Evolutionary conservation across 164 flowering plant species (phyloP).

Genomic region (Vitis rotundifolia): DNA sequence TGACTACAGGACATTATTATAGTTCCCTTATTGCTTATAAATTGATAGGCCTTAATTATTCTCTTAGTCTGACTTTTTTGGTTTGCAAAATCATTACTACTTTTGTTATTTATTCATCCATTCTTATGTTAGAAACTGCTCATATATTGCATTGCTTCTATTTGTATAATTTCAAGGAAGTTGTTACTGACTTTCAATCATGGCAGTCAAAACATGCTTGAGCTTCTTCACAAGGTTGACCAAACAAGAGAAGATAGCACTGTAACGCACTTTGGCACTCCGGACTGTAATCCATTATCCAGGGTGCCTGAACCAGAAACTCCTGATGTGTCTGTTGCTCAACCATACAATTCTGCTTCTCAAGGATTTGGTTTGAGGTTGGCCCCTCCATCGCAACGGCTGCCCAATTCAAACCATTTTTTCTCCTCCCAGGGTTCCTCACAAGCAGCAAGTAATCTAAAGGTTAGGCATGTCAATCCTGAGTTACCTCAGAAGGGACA

Average conservation of each 20-base stretch:
- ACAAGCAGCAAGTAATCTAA: conserved; percentile 8
- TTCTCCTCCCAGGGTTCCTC: conserved; percentile 4
- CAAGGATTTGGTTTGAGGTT: conserved; percentile 12
- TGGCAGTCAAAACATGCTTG: conserved; percentile 17
- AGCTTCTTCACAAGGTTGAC: conserved; percentile 13
- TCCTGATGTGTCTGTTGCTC: conserved; percentile 6
- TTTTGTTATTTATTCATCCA: not conserved
- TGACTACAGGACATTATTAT: not conserved
- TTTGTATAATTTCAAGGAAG: not conserved
- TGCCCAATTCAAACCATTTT: not conserved
- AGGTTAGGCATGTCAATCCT: not conserved
- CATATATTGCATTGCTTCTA: not conserved
- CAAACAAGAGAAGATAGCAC: conserved; percentile 6
- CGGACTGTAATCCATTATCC: conserved; percentile 1
- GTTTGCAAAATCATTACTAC: not conserved
- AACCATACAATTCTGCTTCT: conserved; percentile 8
- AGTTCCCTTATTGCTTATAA: not conserved
- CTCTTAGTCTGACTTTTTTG: not conserved
- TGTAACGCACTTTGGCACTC: not conserved
- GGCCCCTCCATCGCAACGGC: conserved; percentile 15
- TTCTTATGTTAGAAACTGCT: not conserved
- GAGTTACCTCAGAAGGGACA: not conserved
- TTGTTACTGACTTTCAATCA: not conserved
- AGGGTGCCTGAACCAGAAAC: conserved; percentile 5
- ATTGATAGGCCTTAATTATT: not conserved